phyloP scores from a whole-genome alignment of 257 asterid species.

The Henckelia pumila region DNA sequence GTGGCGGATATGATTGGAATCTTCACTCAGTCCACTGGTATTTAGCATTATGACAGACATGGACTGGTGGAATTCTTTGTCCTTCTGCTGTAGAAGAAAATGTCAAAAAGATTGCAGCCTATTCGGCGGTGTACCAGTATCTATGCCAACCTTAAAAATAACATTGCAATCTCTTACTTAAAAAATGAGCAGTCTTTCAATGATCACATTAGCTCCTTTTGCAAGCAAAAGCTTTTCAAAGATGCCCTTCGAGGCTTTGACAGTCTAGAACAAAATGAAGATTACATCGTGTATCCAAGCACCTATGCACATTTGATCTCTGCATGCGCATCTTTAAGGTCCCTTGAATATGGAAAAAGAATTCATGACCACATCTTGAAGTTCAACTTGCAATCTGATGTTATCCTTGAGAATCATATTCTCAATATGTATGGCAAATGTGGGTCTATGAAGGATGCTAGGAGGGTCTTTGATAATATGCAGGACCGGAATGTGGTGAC shows the following conservation, averaged over 20 bases:
- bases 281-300: conserved; percentile 38
- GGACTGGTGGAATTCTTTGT: conserved; percentile 12
- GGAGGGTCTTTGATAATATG: conserved; percentile 61
- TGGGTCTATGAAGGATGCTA: conserved; percentile 54
- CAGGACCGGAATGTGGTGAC: conserved; percentile 57
- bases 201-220: conserved; percentile 45
- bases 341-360: conserved; percentile 46
- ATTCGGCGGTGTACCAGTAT: conserved; percentile 21
- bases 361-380: conserved; percentile 45
- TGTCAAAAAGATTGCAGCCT: conserved; percentile 38
- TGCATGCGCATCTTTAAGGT: conserved; percentile 57
- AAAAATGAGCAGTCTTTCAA: conserved; percentile 39
- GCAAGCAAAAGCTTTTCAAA: conserved; percentile 52
- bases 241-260: conserved; percentile 55
- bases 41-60: neutral
- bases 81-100: conserved; percentile 26
- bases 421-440: conserved; percentile 81
- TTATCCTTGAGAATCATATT: conserved; percentile 65
- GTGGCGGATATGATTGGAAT: conserved; percentile 14
- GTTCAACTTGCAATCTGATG: conserved; percentile 45
- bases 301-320: conserved; percentile 51
- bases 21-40: neutral
- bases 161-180: conserved; percentile 20
- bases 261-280: conserved; percentile 31
- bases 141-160: conserved; percentile 23